Evolutionary conservation across 805 yeast genomes (phyloP), one percentile per base, ranked within the genome.

Genomic region (Saturnispora hagleri): DNA sequence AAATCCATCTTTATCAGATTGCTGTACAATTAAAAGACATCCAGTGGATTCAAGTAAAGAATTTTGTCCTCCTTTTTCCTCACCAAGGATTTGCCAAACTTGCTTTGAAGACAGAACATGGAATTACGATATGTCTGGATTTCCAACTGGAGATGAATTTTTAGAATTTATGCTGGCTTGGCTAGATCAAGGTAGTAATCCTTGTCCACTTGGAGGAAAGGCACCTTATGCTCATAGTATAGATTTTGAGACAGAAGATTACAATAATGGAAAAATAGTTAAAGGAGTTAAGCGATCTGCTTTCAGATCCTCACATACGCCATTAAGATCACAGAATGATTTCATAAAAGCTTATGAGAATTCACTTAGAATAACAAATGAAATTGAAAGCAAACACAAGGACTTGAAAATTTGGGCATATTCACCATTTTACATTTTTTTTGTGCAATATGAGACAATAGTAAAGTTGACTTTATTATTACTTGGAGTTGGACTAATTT

Each of bases 141-240:
- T 93, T 61, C 99, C 99, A 0, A 80, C 79, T 59, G 81, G 80
- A 36, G 76, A 74, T 12, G 72, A 72, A 0, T 91, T 91, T 61
- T 78, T 86, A 80, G 72, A 71, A 44, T 88, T 74, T 59, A 84
- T 89, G 62, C 66, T 77, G 22, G 79, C 84, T 42, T 91, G 99
- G 99, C 86, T 91, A 26, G 73, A 80, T 40, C 69, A 88, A 1
- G 81, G 81, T 2, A 86, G 95, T 52, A 93, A 86, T 60, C 88
- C 91, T 2, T 91, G 99, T 66, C 97, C 98, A 1, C 70, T 91
- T 27, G 98, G 96, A 3, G 99, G 99, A 2, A 86, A 86, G 61
- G 97, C 97, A 0, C 96, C 97, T 0, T 91, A 91, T 63, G 74
- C 86, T 1, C 67, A 73, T 5, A 73, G 89, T 0, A 69, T 88